These are phyloP conservation scores for Melampsora larici-populina DNA, from an alignment of 1,284 basidiomycete genomes.

Conservation along the genomic window DNA sequence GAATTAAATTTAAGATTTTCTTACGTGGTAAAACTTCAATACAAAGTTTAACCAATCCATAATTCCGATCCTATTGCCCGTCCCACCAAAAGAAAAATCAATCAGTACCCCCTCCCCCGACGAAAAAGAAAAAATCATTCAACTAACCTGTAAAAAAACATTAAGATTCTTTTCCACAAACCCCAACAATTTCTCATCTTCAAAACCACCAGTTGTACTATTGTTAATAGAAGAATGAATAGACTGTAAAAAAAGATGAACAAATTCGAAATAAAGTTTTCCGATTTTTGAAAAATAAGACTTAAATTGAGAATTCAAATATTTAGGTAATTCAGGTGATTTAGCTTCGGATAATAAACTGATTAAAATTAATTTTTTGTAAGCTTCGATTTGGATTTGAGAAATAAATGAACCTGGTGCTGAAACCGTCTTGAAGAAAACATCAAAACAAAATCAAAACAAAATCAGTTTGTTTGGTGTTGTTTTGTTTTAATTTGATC, in stretches of 20 bases:
- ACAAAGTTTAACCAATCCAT: constrained; percentile 25
- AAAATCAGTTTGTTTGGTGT: no score
- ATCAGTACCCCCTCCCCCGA: no score
- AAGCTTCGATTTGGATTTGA: constrained; percentile 34
- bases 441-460: background rate
- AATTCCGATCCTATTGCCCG: constrained; percentile 27
- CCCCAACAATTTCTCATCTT: background rate
- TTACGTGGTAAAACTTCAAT: constrained; percentile 14
- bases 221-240: no score
- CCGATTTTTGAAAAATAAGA: background rate
- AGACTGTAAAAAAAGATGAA: background rate
- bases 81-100: background rate
- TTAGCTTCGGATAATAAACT: constrained; percentile 16
- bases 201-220: background rate
- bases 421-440: constrained; percentile 28
- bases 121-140: background rate
- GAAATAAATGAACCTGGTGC: constrained; percentile 35
- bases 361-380: constrained; percentile 39
- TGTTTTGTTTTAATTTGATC: no score
- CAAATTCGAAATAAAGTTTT: constrained; percentile 8
- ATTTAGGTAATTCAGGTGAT: constrained; percentile 25
- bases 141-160: constrained; percentile 23
- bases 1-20: constrained; percentile 18
- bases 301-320: constrained; percentile 28
- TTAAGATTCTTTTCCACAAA: constrained; percentile 5